Conservation (phyloP, 768 basidiomycete species). For the Lentinula edodes region DNA sequence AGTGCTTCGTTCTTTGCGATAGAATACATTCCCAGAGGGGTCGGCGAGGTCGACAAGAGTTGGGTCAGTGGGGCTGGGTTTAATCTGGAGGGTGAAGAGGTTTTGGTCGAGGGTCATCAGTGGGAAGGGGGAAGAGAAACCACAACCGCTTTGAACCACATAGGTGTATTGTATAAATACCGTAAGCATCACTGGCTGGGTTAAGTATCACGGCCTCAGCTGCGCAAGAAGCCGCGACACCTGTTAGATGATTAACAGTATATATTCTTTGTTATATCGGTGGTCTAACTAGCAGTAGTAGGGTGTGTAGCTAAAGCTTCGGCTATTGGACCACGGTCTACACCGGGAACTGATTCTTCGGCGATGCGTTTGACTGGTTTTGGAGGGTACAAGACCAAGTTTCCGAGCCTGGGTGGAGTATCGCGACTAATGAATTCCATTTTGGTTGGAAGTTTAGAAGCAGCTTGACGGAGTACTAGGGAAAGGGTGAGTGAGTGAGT, state of each 20-base stretch:
- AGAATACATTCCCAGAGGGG: constrained; percentile 53
- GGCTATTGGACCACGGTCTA: too few relatives aligned
- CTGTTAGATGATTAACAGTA: too few relatives aligned
- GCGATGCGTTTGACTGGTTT: not conserved
- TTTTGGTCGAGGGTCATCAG: constrained; percentile 82
- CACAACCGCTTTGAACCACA: not conserved
- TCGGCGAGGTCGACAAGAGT: constrained; percentile 68
- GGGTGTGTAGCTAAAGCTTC: too few relatives aligned
- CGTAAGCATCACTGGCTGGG: too few relatives aligned
- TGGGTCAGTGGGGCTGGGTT: constrained; percentile 52
- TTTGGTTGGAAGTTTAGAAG: constrained; percentile 77
- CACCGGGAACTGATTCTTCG: too few relatives aligned
- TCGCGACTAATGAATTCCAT: constrained; percentile 79
- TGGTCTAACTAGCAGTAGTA: too few relatives aligned
- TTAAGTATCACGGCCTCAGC: too few relatives aligned
- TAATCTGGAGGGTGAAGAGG: constrained; percentile 72
- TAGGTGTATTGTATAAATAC: too few relatives aligned
- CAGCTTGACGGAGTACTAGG: constrained; percentile 81
- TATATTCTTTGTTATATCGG: too few relatives aligned
- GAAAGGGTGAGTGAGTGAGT: constrained; percentile 2
- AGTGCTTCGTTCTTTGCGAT: constrained; percentile 62
- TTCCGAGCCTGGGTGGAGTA: constrained; percentile 72
- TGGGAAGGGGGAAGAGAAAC: not conserved
- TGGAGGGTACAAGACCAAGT: constrained; percentile 9
- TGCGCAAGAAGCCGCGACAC: too few relatives aligned